Evolutionary conservation across 352 stramenopile genomes (phyloP).

Genomic region (Pythium oligandrum): DNA sequence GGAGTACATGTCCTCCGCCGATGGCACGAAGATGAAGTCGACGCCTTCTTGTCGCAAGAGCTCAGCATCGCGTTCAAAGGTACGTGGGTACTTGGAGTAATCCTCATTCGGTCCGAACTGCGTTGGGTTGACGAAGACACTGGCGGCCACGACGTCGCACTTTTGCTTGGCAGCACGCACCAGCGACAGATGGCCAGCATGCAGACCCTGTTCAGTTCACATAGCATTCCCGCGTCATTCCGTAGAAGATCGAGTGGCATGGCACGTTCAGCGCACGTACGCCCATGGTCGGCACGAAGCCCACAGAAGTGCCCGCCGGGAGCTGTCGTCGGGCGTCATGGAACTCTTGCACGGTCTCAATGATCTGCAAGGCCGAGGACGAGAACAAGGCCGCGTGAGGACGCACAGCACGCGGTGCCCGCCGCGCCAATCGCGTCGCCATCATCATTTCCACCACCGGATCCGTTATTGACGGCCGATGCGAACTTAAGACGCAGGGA

Average conservation of each 20-base stretch:
- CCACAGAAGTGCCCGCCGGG: slow-evolving; percentile 65
- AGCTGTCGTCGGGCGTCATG: slow-evolving; percentile 43
- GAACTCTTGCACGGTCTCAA: slow-evolving; percentile 56
- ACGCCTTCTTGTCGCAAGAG: slow-evolving; percentile 85
- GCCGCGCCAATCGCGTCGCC: not conserved
- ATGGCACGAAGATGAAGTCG: slow-evolving; percentile 88
- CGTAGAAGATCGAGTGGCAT: slow-evolving; percentile 4
- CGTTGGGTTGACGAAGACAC: slow-evolving; percentile 99
- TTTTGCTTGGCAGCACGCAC: slow-evolving; percentile 81
- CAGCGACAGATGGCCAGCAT: slow-evolving; percentile 94
- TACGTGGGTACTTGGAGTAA: slow-evolving; percentile 97
- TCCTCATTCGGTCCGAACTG: slow-evolving; percentile 99
- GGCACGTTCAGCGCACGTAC: slow-evolving; percentile 26
- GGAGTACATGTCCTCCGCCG: slow-evolving; percentile 85
- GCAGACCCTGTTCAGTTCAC: slow-evolving; percentile 76
- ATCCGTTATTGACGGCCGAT: no score
- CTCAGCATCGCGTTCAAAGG: slow-evolving; percentile 92
- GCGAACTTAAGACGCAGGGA: no score
- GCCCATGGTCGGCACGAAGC: slow-evolving; percentile 99
- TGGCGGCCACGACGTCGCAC: slow-evolving; percentile 94
- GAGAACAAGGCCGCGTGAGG: not conserved
- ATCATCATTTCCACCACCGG: no score
- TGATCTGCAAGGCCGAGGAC: slow-evolving; percentile 35
- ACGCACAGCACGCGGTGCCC: not conserved
- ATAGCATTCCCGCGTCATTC: slow-evolving; percentile 1